These are phyloP conservation scores for Kwoniella newhampshirensis DNA, from an alignment of 768 basidiomycete species.

Conservation along the genomic window DNA sequence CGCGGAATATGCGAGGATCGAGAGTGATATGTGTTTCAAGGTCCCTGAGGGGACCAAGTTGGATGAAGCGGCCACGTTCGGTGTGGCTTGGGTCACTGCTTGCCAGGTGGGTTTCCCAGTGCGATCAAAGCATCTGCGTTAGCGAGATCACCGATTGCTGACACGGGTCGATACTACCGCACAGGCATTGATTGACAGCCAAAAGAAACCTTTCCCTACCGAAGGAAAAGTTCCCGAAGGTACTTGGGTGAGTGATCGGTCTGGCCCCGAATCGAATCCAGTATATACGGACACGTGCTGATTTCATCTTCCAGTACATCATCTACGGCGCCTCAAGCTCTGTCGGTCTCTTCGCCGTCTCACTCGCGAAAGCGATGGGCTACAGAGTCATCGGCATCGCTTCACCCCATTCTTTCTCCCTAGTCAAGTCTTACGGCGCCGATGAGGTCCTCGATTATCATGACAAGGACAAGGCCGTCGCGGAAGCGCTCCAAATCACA, in stretches of 20 bases:
- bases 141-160: too few relatives aligned
- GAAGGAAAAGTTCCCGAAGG: constrained; percentile 7
- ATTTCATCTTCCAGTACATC: constrained; percentile 28
- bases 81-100: constrained; percentile 43
- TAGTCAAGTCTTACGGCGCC: constrained; percentile 54
- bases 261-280: background rate
- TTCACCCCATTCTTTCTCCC: constrained; percentile 52
- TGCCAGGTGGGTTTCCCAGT: constrained; percentile 24
- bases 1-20: constrained; percentile 34
- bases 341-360: constrained; percentile 52
- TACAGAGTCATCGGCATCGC: constrained; percentile 53
- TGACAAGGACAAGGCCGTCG: constrained; percentile 21
- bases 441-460: constrained; percentile 56
- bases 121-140: too few relatives aligned
- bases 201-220: constrained; percentile 8
- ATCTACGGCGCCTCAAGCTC: constrained; percentile 50
- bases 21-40: constrained; percentile 37
- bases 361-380: constrained; percentile 39
- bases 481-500: constrained; percentile 31
- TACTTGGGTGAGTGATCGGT: constrained; percentile 7
- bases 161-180: too few relatives aligned
- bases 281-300: background rate
- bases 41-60: constrained; percentile 33
- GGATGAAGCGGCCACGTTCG: constrained; percentile 36
- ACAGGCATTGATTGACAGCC: background rate